phyloP scores from a whole-genome alignment of 331 rosid genomes.

The Dryas integrifolia region DNA sequence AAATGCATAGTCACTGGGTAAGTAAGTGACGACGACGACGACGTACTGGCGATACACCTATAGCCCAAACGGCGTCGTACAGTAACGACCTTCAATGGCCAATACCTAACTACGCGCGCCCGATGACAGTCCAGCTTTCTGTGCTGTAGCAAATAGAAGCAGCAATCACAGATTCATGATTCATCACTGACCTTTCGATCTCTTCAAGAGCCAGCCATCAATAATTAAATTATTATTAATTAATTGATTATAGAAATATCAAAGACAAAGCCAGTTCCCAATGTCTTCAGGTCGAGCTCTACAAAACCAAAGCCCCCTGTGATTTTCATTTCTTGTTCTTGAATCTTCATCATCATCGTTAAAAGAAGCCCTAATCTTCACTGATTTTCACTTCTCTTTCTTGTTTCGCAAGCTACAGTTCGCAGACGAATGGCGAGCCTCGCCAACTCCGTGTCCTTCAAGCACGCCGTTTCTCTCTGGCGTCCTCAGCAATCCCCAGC shows the following conservation, averaged over 20 bases:
- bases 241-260: background rate
- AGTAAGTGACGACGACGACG: too few species aligned
- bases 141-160: too few species aligned
- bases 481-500: constrained; percentile 28
- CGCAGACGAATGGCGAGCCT: constrained; percentile 52
- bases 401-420: constrained; percentile 34
- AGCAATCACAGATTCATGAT: too few species aligned
- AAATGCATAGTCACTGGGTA: too few species aligned
- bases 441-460: constrained; percentile 49
- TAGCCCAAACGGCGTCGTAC: too few species aligned
- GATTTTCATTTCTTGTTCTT: background rate
- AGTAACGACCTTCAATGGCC: too few species aligned
- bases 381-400: constrained; percentile 23
- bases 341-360: constrained; percentile 11
- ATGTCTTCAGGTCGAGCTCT: constrained; percentile 47
- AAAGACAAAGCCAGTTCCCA: background rate
- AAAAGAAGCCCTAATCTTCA: background rate
- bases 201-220: constrained; percentile 38
- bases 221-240: background rate
- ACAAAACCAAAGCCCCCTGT: background rate
- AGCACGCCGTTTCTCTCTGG: constrained; percentile 47
- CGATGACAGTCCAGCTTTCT: too few species aligned
- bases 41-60: too few species aligned
- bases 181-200: constrained; percentile 41
- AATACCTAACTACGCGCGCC: too few species aligned